These are phyloP conservation scores for Sodiomyces alkalinus DNA, from an alignment of 2,329 filamentous ascomycete species.

Conservation along the genomic window DNA sequence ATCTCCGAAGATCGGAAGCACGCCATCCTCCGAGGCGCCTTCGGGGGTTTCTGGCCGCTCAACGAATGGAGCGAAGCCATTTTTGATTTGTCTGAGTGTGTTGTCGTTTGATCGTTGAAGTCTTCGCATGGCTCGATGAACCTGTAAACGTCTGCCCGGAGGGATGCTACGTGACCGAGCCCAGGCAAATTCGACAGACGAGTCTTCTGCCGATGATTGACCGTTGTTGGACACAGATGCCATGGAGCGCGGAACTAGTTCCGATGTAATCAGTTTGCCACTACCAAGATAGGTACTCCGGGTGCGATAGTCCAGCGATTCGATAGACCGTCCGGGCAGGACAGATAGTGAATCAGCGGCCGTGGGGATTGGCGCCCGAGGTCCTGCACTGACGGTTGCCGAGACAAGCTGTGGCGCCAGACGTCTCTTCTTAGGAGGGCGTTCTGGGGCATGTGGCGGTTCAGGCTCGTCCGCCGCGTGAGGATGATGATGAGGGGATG, in stretches of 20 bases:
- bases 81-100: constrained; percentile 3
- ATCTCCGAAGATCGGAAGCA: constrained; percentile 13
- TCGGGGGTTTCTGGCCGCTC: constrained; percentile 30
- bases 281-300: constrained; percentile 23
- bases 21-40: constrained; percentile 28
- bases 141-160: constrained; percentile 27
- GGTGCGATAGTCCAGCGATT: too few species aligned
- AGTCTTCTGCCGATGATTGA: too few species aligned
- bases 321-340: too few species aligned
- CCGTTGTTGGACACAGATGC: too few species aligned
- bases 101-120: constrained; percentile 16
- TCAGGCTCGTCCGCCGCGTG: too few species aligned
- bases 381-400: constrained; percentile 4
- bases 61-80: constrained; percentile 18
- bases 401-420: constrained; percentile 12
- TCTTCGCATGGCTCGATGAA: constrained; percentile 23
- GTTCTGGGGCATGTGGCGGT: background rate
- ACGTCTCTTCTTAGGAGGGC: constrained; percentile 14
- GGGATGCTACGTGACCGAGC: constrained; percentile 14
- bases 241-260: constrained; percentile 4
- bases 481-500: too few species aligned
- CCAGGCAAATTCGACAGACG: background rate
- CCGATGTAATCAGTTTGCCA: constrained; percentile 11
- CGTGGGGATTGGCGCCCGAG: constrained; percentile 4
- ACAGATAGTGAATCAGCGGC: constrained; percentile 3